These are phyloP conservation scores for Clavaria fumosa DNA, from an alignment of 768 basidiomycete species.

Conservation along the genomic window DNA sequence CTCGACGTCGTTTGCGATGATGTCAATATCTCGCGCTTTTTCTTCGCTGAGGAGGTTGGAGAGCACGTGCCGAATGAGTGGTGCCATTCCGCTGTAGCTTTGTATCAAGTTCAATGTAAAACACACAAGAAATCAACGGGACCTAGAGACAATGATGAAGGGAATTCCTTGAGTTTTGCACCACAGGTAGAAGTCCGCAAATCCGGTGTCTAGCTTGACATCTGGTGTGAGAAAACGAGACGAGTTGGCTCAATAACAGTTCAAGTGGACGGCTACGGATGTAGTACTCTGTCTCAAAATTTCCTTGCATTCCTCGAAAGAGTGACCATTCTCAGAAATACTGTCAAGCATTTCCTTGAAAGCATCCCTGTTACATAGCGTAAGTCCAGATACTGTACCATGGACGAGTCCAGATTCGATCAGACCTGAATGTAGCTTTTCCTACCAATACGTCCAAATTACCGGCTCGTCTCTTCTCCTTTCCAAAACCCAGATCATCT, in stretches of 20 bases:
- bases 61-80: conserved; percentile 85
- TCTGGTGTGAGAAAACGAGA: conserved; percentile 28
- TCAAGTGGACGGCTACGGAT: conserved; percentile 1
- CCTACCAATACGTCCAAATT: conserved; percentile 63
- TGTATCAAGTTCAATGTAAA: conserved; percentile 1
- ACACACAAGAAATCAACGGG: conserved; percentile 4
- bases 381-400: neutral
- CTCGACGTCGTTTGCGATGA: conserved; percentile 86
- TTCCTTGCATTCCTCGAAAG: conserved; percentile 77
- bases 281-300: conserved; percentile 49
- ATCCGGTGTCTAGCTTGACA: conserved; percentile 77
- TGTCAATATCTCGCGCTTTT: conserved; percentile 61
- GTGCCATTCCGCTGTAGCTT: conserved; percentile 68
- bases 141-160: conserved; percentile 89
- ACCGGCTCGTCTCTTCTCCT: conserved; percentile 50
- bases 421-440: conserved; percentile 51
- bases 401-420: neutral
- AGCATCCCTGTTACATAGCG: conserved; percentile 42
- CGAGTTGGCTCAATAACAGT: neutral
- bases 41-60: conserved; percentile 62
- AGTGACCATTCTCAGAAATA: conserved; percentile 55
- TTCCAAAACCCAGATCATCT: conserved; percentile 81
- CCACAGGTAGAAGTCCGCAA: conserved; percentile 77
- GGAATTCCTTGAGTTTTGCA: conserved; percentile 72
- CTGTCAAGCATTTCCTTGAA: conserved; percentile 81